These are phyloP conservation scores for Teunomyces atbi DNA, from an alignment of 805 yeast genomes.

Conservation along the genomic window DNA sequence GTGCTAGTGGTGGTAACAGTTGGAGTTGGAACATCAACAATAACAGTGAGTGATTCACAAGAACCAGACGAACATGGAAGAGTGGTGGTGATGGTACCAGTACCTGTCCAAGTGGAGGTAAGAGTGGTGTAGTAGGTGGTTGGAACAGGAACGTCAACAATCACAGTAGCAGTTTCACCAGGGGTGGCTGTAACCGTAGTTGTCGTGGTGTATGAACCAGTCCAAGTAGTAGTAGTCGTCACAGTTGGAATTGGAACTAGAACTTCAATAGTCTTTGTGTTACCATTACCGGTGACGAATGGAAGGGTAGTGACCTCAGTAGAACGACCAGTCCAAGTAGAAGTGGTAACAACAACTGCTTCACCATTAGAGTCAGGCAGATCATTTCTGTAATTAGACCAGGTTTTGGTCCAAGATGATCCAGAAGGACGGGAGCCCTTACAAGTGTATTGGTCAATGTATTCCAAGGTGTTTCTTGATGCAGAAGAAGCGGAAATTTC, in stretches of 20 bases:
- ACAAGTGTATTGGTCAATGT: slow-evolving; percentile 15
- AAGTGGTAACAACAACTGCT: slow-evolving; percentile 8
- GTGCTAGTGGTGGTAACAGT: slow-evolving; percentile 11
- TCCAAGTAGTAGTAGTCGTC: slow-evolving; percentile 15
- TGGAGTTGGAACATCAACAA: slow-evolving; percentile 12
- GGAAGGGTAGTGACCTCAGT: slow-evolving; percentile 19
- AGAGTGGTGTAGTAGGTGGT: neutral
- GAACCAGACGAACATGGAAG: neutral
- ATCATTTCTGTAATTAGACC: slow-evolving; percentile 6
- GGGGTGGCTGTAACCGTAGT: slow-evolving; percentile 9
- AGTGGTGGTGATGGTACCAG: slow-evolving; percentile 10
- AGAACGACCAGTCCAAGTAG: slow-evolving; percentile 18
- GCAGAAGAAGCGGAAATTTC: neutral
- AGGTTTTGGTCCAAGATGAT: slow-evolving; percentile 1
- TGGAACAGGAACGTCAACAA: slow-evolving; percentile 12
- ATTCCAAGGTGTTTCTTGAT: neutral
- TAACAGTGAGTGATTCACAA: slow-evolving; percentile 13
- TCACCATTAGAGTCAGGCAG: slow-evolving; percentile 9
- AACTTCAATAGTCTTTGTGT: slow-evolving; percentile 14
- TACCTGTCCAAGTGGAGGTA: slow-evolving; percentile 9
- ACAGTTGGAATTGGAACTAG: slow-evolving; percentile 16
- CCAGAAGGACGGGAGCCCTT: neutral
- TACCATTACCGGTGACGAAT: slow-evolving; percentile 4
- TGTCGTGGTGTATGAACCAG: slow-evolving; percentile 10
- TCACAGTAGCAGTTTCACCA: slow-evolving; percentile 11